Evolutionary conservation across 495 filamentous ascomycete species (phyloP).

Genomic region (Daldinia caldariorum): DNA sequence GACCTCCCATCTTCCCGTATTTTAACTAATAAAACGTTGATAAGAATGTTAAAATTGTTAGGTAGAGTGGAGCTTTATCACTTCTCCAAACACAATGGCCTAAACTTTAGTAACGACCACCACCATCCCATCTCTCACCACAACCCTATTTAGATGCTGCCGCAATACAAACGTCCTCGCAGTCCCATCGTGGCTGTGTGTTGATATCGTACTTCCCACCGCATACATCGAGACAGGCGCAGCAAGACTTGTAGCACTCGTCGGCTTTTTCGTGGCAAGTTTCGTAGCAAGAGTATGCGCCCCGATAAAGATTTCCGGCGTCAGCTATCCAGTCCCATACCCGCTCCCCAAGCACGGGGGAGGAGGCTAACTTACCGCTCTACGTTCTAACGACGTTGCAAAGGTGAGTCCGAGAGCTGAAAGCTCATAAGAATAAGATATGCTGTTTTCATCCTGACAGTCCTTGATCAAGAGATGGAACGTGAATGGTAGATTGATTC

Average conservation of each 20-base stretch:
- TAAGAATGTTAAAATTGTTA: too few species aligned
- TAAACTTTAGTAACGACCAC: too few species aligned
- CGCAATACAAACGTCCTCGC: background rate
- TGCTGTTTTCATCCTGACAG: background rate
- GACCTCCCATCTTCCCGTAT: too few species aligned
- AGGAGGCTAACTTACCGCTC: background rate
- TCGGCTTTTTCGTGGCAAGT: background rate
- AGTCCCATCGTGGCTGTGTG: background rate
- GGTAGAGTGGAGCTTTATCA: too few species aligned
- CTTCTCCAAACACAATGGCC: too few species aligned
- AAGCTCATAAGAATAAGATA: background rate
- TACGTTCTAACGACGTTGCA: background rate
- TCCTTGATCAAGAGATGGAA: background rate
- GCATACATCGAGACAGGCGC: background rate
- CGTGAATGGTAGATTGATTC: background rate
- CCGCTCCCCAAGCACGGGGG: background rate
- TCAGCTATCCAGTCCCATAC: background rate
- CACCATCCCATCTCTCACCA: too few species aligned
- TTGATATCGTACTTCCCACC: background rate
- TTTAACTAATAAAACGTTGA: too few species aligned
- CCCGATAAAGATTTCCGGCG: background rate
- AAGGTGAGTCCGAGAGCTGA: background rate
- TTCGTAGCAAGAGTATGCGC: background rate
- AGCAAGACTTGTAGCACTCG: background rate
- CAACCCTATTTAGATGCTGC: too few species aligned